Percentiles rank a stretch among this genome's conserved stretches.
phyloP scores from a whole-genome alignment of 495 filamentous ascomycete genomes.

The Neurospora sp. region DNA sequence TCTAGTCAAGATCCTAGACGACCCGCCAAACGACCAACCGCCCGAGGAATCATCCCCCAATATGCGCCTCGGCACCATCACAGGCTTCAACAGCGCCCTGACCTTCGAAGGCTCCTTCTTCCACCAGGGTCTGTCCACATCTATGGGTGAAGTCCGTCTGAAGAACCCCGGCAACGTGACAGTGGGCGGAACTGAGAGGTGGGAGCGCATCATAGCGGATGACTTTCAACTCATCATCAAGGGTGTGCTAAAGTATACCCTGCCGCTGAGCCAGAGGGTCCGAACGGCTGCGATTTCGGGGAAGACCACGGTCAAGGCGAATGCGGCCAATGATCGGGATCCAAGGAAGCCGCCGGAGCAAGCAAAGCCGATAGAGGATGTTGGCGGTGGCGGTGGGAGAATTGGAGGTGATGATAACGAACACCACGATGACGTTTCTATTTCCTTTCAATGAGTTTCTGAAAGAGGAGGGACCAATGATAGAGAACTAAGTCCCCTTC shows the following conservation, averaged over 20 bases:
- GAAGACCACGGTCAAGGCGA: constrained; percentile 39
- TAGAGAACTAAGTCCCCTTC: background rate
- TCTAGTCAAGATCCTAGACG: constrained; percentile 17
- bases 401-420: background rate
- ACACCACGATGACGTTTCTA: background rate
- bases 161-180: constrained; percentile 81
- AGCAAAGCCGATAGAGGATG: background rate
- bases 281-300: constrained; percentile 43
- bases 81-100: constrained; percentile 75
- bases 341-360: background rate
- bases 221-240: constrained; percentile 87
- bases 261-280: constrained; percentile 67
- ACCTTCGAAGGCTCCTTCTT: constrained; percentile 84
- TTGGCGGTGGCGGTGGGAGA: background rate
- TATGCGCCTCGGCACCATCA: constrained; percentile 83
- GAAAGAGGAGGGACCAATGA: background rate
- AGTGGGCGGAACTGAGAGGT: constrained; percentile 73
- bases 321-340: constrained; percentile 34
- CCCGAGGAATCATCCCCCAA: constrained; percentile 55
- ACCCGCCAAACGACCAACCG: constrained; percentile 53
- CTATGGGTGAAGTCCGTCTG: constrained; percentile 74
- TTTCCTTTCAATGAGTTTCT: background rate
- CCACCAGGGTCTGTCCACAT: constrained; percentile 51
- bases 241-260: constrained; percentile 78
- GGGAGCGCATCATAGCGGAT: constrained; percentile 83